Evolutionary conservation across 163 green algal genomes (phyloP).

Genomic region (Volvox carteri): DNA sequence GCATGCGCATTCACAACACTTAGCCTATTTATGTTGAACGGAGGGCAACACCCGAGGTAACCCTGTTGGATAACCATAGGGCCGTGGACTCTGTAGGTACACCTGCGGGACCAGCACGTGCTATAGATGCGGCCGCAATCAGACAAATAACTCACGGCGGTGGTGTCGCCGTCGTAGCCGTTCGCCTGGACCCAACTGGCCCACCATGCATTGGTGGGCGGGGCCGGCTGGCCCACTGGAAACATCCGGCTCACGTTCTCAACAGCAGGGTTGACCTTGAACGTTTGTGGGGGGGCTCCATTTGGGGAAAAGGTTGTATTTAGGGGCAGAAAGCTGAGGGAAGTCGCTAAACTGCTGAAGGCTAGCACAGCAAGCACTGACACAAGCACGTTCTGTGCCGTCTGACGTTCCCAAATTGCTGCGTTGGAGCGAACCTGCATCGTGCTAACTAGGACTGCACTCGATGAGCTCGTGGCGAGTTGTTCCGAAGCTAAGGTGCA

Average conservation of each 20-base stretch:
- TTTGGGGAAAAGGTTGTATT: background rate
- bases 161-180: background rate
- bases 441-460: too few relatives aligned
- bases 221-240: too few relatives aligned
- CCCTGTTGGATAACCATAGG: background rate
- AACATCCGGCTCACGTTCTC: background rate
- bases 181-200: background rate
- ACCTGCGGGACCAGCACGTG: background rate
- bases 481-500: too few relatives aligned
- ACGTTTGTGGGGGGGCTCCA: background rate
- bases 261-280: background rate
- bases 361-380: background rate
- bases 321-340: background rate
- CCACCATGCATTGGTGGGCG: slow-evolving; percentile 45
- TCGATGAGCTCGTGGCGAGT: too few relatives aligned
- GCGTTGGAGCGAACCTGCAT: too few relatives aligned
- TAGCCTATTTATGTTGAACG: background rate
- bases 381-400: too few relatives aligned
- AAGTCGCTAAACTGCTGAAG: background rate
- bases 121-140: background rate
- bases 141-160: background rate
- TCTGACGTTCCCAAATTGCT: too few relatives aligned
- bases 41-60: background rate
- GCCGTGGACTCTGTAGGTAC: background rate
- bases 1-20: background rate